Evolutionary conservation across 2,329 filamentous ascomycete species (phyloP), one percentile per base, ranked within the genome.

Genomic region (Drechslera avenae): DNA sequence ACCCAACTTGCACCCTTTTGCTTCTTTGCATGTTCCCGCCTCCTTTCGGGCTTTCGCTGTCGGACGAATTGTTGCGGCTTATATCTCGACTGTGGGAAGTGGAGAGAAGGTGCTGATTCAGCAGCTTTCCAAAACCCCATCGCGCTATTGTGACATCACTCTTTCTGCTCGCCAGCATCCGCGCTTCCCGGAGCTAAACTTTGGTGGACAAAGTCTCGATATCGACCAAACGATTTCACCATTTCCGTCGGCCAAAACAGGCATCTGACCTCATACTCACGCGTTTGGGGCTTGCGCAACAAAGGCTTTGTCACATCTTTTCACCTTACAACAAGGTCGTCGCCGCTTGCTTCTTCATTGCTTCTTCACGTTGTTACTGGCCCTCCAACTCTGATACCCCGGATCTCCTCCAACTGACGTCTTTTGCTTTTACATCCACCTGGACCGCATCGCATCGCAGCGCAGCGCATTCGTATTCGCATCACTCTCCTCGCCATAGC

Each of bases 121-220:
- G 26, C 26, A 5, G 26, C 26, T 28, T 28, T 28, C 9, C 4
- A 1, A 28, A 23, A 28, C 10, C 26, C 26, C 9, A 28, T 28
- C 10, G 26, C 26, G 26, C 9, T 28, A 28, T 21, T 17, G 39
- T 50, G 46, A 50, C 46, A 50, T 50, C 44, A 46, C 44, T 21
- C 9, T 36, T 36, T 36, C 34, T 36, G 5, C 19, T 36, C 13
- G 9, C 17, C 12, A 23, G 39, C 46, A 50, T 50, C 46, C 46
- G 46, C 40, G 40, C 39, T 39, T 50, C 46, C 46, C 46, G 46
- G 40, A 45, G 46, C 46, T 50, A 50, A 28, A 12, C 9, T 28
- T 28, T 28, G 26, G 8, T 13, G 7, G 26, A 28, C 26, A 28
- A 13, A 10, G 26, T 10, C 7, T 14, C 13, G 16, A 30, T 28